Evolutionary conservation across 441 rosid genomes (phyloP).

Genomic region (Adansonia grandidieri): DNA sequence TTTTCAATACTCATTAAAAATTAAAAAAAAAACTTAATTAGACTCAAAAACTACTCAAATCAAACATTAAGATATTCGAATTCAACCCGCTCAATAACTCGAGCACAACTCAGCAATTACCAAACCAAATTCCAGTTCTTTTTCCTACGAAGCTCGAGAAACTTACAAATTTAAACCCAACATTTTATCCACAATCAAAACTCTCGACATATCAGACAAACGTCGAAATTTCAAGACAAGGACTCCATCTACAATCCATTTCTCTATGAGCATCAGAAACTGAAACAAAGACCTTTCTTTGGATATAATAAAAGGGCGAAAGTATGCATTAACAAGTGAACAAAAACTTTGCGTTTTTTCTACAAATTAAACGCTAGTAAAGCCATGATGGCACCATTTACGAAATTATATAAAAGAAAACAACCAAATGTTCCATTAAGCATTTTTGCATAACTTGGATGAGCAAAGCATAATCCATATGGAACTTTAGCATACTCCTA

Average conservation of each 20-base stretch:
- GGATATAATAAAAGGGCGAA: not conserved
- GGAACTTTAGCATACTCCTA: not conserved
- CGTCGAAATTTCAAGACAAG: not conserved
- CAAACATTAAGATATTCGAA: too few relatives aligned
- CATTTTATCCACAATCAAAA: not conserved
- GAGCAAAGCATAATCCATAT: not conserved
- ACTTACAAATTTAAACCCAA: not conserved
- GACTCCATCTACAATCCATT: not conserved
- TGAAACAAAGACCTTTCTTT: not conserved
- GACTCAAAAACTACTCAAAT: too few relatives aligned
- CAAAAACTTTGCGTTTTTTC: not conserved
- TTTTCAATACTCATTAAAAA: too few relatives aligned
- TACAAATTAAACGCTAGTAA: not conserved
- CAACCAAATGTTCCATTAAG: not conserved
- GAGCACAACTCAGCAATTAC: too few relatives aligned
- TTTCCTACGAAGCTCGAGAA: too few relatives aligned
- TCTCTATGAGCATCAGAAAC: not conserved
- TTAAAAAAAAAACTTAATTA: too few relatives aligned
- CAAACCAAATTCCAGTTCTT: too few relatives aligned
- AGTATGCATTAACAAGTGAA: not conserved
- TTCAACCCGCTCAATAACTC: too few relatives aligned
- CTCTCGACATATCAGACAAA: too few relatives aligned
- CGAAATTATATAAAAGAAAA: not conserved
- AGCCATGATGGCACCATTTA: not conserved
- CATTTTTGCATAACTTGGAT: slow-evolving; percentile 1